Evolutionary conservation across 1,284 basidiomycete species (phyloP).

Genomic region (Ustilago crameri): DNA sequence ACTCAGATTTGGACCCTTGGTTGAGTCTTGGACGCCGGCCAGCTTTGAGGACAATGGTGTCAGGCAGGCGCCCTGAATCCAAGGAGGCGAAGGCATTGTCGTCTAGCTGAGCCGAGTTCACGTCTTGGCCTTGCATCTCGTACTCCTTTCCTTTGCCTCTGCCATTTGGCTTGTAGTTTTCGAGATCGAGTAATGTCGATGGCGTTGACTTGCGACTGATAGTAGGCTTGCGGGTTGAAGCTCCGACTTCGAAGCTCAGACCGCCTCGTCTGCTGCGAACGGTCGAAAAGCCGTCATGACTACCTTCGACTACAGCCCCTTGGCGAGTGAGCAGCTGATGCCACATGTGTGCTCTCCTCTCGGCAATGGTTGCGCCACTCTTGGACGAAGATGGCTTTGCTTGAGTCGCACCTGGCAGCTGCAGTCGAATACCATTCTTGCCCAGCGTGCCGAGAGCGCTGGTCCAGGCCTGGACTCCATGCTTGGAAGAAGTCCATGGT

Average conservation of each 20-base stretch:
- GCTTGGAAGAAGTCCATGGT: slow-evolving; percentile 7
- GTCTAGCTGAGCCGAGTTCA: not conserved
- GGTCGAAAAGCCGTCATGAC: slow-evolving; percentile 24
- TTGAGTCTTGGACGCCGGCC: slow-evolving; percentile 21
- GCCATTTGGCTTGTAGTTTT: slow-evolving; percentile 9
- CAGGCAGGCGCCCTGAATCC: slow-evolving; percentile 8
- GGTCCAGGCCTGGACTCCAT: slow-evolving; percentile 30
- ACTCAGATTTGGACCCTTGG: slow-evolving; percentile 28
- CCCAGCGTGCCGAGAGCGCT: slow-evolving; percentile 22
- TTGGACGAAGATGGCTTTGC: slow-evolving; percentile 5
- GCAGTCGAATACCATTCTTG: slow-evolving; percentile 16
- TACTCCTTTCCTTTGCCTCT: not conserved
- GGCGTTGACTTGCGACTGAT: slow-evolving; percentile 19
- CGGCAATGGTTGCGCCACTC: slow-evolving; percentile 46
- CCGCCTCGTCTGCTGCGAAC: slow-evolving; percentile 36
- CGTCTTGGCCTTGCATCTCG: not conserved
- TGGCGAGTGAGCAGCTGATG: slow-evolving; percentile 25
- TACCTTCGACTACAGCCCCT: slow-evolving; percentile 34
- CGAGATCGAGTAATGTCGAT: slow-evolving; percentile 27
- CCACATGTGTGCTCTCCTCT: slow-evolving; percentile 54
- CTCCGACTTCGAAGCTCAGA: slow-evolving; percentile 41
- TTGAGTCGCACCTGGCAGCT: slow-evolving; percentile 7
- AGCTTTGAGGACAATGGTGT: slow-evolving; percentile 32
- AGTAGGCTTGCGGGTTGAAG: not conserved
- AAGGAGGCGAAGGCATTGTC: not conserved